A percentile compares a stretch with the other conserved stretches of the same genome.
phyloP scores from a whole-genome alignment of 768 basidiomycete species.

The Chiua virens region DNA sequence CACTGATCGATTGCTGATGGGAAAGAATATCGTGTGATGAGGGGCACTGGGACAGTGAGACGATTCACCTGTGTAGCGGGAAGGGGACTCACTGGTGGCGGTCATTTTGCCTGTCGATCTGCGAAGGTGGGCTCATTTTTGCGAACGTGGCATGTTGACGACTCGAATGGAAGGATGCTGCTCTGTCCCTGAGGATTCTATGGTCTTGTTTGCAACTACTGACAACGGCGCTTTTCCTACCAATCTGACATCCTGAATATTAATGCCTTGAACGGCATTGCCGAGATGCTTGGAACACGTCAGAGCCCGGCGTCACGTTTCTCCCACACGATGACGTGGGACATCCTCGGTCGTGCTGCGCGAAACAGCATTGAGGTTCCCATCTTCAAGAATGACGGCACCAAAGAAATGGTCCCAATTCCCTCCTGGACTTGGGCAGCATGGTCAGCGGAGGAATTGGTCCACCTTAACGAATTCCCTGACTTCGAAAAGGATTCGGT shows the following conservation, averaged over 20 bases:
- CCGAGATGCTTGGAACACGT: constrained; percentile 6
- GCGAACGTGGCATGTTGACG: neutral
- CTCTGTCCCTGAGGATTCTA: neutral
- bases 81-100: constrained; percentile 5
- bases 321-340: constrained; percentile 11
- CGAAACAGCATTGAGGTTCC: constrained; percentile 4
- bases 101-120: neutral
- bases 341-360: neutral
- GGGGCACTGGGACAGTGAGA: neutral
- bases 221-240: constrained; percentile 8
- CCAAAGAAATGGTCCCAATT: neutral
- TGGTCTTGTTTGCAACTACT: neutral
- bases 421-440: constrained; percentile 23
- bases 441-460: neutral
- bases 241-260: constrained; percentile 13
- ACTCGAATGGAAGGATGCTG: neutral
- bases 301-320: constrained; percentile 14
- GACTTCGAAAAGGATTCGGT: accelerated
- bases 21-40: neutral
- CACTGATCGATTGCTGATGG: constrained; percentile 14
- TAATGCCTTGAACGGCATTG: constrained; percentile 15
- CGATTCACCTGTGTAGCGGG: neutral
- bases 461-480: neutral
- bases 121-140: neutral
- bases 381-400: constrained; percentile 3